Conservation (phyloP, 2,329 filamentous ascomycete genomes). For the Stemphylium lycopersici region DNA sequence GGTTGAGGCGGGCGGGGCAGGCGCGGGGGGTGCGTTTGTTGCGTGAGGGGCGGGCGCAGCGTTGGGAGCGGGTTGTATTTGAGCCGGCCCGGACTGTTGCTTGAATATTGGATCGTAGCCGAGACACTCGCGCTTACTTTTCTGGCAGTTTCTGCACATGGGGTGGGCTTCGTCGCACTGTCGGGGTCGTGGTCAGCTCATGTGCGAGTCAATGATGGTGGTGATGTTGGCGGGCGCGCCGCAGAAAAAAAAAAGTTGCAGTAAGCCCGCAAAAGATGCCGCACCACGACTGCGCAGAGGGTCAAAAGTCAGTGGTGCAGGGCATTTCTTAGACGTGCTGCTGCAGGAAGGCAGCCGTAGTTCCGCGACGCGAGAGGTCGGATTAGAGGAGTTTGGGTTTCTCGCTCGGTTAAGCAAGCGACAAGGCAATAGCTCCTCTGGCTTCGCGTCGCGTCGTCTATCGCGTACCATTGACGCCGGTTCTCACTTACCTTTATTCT, state of each 20-base stretch:
- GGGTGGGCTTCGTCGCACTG: constrained; percentile 97
- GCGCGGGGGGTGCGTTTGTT: constrained; percentile 36
- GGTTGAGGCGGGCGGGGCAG: constrained; percentile 41
- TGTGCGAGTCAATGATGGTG: constrained; percentile 16
- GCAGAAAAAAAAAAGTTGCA: constrained; percentile 3
- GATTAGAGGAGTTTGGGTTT: constrained; percentile 36
- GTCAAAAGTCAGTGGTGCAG: neutral
- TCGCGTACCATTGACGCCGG: constrained; percentile 33
- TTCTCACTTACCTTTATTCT: constrained; percentile 69
- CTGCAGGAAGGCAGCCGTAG: neutral
- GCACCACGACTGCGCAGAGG: neutral
- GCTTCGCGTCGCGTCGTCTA: constrained; percentile 36
- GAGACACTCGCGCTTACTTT: constrained; percentile 84
- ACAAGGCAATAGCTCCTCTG: constrained; percentile 23
- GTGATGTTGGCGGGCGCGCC: constrained; percentile 9
- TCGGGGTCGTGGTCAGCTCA: constrained; percentile 34
- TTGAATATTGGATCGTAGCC: constrained; percentile 91
- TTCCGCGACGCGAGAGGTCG: constrained; percentile 8
- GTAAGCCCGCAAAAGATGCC: neutral
- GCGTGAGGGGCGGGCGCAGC: constrained; percentile 46
- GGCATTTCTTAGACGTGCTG: neutral
- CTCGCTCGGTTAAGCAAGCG: constrained; percentile 44
- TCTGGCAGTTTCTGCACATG: constrained; percentile 86
- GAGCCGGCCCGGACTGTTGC: constrained; percentile 70
- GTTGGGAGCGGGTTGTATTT: constrained; percentile 73